Conservation (phyloP, 106 monocot genomes). For the Dendrobium chrysotoxum region DNA sequence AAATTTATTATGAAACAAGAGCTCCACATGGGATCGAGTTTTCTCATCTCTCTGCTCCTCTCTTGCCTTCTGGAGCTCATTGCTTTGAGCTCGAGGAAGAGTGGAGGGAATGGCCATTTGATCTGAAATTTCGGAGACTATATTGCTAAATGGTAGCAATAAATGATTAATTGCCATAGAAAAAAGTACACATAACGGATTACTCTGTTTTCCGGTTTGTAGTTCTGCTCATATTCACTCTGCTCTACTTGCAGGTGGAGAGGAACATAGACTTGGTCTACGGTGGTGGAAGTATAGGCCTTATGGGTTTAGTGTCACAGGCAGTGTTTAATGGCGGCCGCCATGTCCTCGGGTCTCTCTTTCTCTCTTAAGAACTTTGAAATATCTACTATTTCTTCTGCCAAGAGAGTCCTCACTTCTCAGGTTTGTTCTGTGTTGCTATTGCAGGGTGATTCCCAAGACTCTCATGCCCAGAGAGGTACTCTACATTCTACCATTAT, state of each 20-base stretch:
- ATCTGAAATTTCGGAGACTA: too few species aligned
- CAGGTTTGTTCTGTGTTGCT: background rate
- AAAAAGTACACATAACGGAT: background rate
- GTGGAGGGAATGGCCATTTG: background rate
- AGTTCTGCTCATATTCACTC: background rate
- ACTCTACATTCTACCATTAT: background rate
- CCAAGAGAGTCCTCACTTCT: background rate
- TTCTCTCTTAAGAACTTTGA: background rate
- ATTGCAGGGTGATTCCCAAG: constrained; percentile 71
- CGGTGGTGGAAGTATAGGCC: constrained; percentile 52
- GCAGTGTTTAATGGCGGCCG: constrained; percentile 52
- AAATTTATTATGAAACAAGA: background rate
- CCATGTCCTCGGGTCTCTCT: constrained; percentile 43
- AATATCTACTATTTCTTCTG: background rate
- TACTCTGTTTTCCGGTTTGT: background rate
- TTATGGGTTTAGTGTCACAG: constrained; percentile 61
- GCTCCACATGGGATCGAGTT: background rate
- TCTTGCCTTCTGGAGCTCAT: background rate
- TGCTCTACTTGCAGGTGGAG: constrained; percentile 25
- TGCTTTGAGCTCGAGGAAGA: background rate
- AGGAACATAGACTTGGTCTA: constrained; percentile 58
- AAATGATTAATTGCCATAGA: too few species aligned
- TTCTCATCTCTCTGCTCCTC: background rate
- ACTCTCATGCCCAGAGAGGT: constrained; percentile 84
- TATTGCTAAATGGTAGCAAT: too few species aligned